Base-by-base conservation (phyloP, 345 rosid genomes). In the Diplotaxis tenuifolia region DNA sequence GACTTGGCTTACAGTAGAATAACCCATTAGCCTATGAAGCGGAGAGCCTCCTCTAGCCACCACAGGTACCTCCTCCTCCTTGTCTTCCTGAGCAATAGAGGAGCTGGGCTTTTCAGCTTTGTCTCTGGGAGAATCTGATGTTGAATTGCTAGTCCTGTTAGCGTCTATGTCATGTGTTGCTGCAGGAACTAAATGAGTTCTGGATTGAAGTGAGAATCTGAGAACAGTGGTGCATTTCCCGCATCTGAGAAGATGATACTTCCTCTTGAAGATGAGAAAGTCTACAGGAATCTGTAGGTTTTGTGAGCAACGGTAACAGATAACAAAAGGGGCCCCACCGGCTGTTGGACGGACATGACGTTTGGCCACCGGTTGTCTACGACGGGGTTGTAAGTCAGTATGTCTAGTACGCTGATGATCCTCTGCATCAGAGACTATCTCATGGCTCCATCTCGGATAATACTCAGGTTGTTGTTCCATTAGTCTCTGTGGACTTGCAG, bases 21-120 rank as follows among this genome's bases (percentile, higher is more conserved):
- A 94, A 45, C 98, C 97, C 96, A 94, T 88, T 36, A 94, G 86
- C 66, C 67, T 75, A 76, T 94, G 98, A 71, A 94, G 95, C 2
- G 87, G 92, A 7, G 88, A 88, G 70, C 86, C 81, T 57, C 86
- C 81, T 57, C 79, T 78, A 68, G 75, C 70, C 54, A 72, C 70
- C 54, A 72, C 81, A 50, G 76, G 75, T 62, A 68, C 49, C 76
- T 82, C 83, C 71, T 84, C 81, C 14, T 67, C 59, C 25, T 52
- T 59, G 1, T 84, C 81, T 40, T 61, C 59, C 25, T 52, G 50
- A 42, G 18, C 65, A 49, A 49, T 79, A 70, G 82, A 88, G 10
- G 88, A 68, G 57, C 81, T 70, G 28, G 15, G 68, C 21, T 50
- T 83, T 75, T 80, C 78, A 2, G 80, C 40, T 55, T 72, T 36